A percentile compares a stretch with the other conserved stretches of the same genome.
Evolutionary conservation across 352 stramenopile genomes (phyloP).

Genomic region (Phytophthora colocasiae): DNA sequence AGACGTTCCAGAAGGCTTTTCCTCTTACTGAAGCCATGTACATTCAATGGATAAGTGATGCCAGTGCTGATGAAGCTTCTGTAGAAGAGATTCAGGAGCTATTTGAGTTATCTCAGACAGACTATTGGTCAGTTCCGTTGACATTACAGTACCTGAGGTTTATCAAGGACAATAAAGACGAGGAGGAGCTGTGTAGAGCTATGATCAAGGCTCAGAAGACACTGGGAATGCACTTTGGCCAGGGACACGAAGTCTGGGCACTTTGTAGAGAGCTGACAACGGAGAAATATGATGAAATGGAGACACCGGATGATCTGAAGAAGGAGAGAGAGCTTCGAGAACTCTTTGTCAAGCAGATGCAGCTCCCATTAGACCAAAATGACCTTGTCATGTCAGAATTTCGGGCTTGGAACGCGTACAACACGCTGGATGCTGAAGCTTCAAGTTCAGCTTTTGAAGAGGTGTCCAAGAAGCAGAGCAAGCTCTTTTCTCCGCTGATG

Average conservation of each 20-base stretch:
- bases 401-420: conserved; percentile 75
- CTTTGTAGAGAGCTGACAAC: conserved; percentile 54
- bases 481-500: conserved; percentile 50
- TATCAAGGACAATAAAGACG: conserved; percentile 37
- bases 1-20: conserved; percentile 58
- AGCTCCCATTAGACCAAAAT: conserved; percentile 72
- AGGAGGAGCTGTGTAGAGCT: conserved; percentile 31
- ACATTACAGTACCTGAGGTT: conserved; percentile 49
- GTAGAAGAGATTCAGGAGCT: conserved; percentile 31
- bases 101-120: conserved; percentile 45
- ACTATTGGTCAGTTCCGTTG: conserved; percentile 70
- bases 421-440: conserved; percentile 38
- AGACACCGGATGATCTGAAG: conserved; percentile 2
- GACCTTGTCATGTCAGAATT: conserved; percentile 81
- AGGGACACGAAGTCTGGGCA: conserved; percentile 69
- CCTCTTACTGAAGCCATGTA: conserved; percentile 70
- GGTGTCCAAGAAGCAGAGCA: conserved; percentile 47
- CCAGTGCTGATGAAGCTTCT: conserved; percentile 4
- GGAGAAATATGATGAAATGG: conserved; percentile 41
- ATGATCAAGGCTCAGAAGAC: conserved; percentile 47
- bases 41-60: conserved; percentile 57
- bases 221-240: conserved; percentile 58
- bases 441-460: conserved; percentile 29
- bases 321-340: conserved; percentile 54
- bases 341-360: conserved; percentile 64